Base-by-base conservation (phyloP, 192 early-diverging fungal species). In the Glomus cerebriforme region DNA sequence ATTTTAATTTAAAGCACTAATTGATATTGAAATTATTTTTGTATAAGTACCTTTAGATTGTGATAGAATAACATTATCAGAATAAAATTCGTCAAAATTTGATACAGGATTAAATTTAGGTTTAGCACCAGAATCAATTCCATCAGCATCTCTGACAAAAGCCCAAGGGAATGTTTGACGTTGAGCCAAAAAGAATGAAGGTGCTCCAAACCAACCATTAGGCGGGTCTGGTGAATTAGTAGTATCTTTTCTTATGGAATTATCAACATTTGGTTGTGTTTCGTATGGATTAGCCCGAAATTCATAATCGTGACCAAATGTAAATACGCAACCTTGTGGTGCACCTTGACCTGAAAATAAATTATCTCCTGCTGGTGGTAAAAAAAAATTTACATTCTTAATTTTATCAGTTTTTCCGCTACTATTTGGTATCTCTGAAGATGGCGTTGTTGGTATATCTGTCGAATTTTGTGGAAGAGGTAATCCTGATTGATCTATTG, bases 131-230 rank as follows among this genome's bases (percentile, higher is more conserved):
- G 85, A 75, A 32, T 82, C 77, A 2, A 84, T 84, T 49, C 79
- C 83, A 10, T 78, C 79, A 29, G 72, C 76, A 39, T 83, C 79
- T 7, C 82, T 77, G 12, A 80, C 67, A 3, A 87, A 45, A 9
- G 73, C 22, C 74, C 80, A 82, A 1, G 87, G 82, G 47, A 83
- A 84, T 10, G 80, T 81, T 43, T 89, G 87, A 37, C 79, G 54
- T 22, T 64, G 77, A 12, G 79, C 77, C 65, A 88, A 66, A 59
- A 77, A 79, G 59, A 83, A 26, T 29, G 84, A 80, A 12, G 34
- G 9, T 6, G 72, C 68, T 2, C 86, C 83, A 37, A 89, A 71
- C 88, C 88, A 90, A 34, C 88, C 88, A 27, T 79, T 79, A 0
- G 37, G 29, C 15, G 87, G 88, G 70, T 88, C 80, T 17, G 87